phyloP scores from a whole-genome alignment of 2,329 filamentous ascomycete genomes.

The Verticillium tricorpus region DNA sequence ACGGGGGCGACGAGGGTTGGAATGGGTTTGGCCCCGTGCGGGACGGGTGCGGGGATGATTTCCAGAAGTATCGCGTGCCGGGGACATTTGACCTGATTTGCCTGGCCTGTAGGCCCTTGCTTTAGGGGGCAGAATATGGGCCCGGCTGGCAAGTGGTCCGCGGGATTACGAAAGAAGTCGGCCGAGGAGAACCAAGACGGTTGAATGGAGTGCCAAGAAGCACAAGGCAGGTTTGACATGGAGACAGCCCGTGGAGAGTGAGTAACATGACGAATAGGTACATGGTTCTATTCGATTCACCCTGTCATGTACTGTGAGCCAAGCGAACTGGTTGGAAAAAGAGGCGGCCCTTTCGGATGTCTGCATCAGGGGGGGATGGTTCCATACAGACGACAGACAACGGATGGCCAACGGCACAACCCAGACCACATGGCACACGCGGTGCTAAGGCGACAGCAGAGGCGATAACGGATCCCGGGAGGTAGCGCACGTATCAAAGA shows the following conservation, averaged over 20 bases:
- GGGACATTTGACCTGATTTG: no score
- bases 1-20: background rate
- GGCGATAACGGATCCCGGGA: background rate
- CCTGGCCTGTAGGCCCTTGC: background rate
- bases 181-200: background rate
- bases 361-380: background rate
- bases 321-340: background rate
- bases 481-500: background rate
- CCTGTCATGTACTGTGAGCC: background rate
- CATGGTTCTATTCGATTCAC: background rate
- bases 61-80: no score
- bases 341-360: background rate
- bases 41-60: no score
- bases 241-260: no score
- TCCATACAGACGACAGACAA: no score
- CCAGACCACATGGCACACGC: background rate
- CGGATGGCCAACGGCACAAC: no score
- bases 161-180: background rate
- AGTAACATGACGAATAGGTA: background rate
- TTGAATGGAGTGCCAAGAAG: background rate
- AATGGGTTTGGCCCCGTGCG: background rate
- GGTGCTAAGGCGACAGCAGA: background rate
- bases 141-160: no score
- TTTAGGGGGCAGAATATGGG: background rate
- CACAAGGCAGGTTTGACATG: background rate